Conservation (phyloP, 176 grass and related monocot genomes). For the Panicum miliaceum region DNA sequence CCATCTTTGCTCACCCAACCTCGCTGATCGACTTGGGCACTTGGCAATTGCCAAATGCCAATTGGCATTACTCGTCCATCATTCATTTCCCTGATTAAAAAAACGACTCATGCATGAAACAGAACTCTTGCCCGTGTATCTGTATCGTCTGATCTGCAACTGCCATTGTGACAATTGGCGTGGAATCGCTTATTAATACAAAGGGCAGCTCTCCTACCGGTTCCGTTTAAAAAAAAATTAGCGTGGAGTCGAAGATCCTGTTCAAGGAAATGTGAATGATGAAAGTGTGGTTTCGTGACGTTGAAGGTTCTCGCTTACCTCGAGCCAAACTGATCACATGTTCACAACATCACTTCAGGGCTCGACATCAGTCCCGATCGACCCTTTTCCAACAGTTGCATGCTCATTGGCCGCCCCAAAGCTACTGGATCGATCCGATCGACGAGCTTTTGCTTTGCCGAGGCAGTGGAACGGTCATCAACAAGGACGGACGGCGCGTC, state of each 20-base stretch:
- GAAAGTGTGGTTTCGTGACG: not conserved
- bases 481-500: not conserved
- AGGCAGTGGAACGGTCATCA: not conserved
- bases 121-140: not conserved
- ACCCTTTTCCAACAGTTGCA: not conserved
- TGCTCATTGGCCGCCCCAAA: not conserved
- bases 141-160: not conserved
- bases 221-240: no score
- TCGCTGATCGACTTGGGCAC: not conserved
- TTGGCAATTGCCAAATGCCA: no score
- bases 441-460: not conserved
- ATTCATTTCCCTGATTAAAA: not conserved
- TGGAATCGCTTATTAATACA: no score
- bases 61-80: not conserved
- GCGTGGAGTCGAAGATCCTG: not conserved
- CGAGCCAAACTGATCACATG: not conserved
- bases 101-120: not conserved
- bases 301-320: not conserved
- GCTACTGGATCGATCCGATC: not conserved
- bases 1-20: not conserved
- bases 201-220: no score
- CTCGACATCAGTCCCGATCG: no score
- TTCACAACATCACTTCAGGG: not conserved
- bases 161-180: not conserved
- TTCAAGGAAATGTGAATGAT: not conserved